Conservation (phyloP, 805 yeast genomes). For the Saturnispora quitensis region DNA sequence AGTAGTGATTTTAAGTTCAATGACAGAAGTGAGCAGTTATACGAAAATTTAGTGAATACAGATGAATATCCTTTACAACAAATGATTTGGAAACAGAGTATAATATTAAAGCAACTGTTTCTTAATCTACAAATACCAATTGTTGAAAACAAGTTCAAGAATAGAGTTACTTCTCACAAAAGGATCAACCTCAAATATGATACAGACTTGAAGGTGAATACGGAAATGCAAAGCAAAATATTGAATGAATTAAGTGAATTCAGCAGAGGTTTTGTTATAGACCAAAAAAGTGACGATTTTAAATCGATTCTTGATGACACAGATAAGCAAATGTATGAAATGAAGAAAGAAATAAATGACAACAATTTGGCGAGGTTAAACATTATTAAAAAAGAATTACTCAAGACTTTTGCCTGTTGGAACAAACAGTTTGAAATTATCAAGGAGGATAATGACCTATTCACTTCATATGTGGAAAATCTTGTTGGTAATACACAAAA, state of each 20-base stretch:
- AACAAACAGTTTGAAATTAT: conserved; percentile 39
- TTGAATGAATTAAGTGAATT: conserved; percentile 28
- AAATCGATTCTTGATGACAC: conserved; percentile 19
- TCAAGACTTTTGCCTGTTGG: conserved; percentile 36
- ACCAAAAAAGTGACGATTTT: conserved; percentile 21
- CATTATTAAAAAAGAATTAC: conserved; percentile 30
- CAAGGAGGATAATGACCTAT: conserved; percentile 59
- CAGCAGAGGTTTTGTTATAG: conserved; percentile 11
- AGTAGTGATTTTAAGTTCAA: conserved; percentile 12
- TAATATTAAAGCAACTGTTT: conserved; percentile 53
- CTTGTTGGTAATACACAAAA: conserved; percentile 86
- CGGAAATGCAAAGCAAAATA: conserved; percentile 7
- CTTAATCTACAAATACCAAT: conserved; percentile 65
- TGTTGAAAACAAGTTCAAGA: conserved; percentile 41
- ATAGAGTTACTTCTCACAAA: conserved; percentile 8
- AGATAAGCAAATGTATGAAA: conserved; percentile 11
- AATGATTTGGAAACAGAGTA: conserved; percentile 61
- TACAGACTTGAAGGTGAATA: neutral
- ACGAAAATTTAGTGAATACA: conserved; percentile 17
- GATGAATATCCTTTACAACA: conserved; percentile 41
- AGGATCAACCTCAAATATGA: conserved; percentile 8
- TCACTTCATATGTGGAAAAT: conserved; percentile 82
- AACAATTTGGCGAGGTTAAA: conserved; percentile 27
- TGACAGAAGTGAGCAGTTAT: conserved; percentile 20
- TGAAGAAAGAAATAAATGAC: neutral